Percentiles rank a stretch among this genome's conserved stretches.
Conservation (phyloP, 2,329 filamentous ascomycete species). For the Fusarium xylarioides region DNA sequence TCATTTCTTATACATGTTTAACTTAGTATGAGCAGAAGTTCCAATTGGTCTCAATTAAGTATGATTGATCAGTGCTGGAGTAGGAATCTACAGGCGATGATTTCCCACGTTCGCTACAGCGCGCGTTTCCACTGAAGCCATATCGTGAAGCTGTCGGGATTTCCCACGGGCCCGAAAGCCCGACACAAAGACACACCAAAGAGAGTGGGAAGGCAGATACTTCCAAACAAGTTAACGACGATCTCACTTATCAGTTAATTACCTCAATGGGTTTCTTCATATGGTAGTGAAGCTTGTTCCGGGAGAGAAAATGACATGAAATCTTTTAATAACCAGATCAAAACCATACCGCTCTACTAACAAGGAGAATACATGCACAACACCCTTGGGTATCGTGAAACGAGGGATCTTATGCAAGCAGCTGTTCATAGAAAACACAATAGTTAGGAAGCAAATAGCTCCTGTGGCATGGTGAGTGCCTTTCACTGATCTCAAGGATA, state of each 20-base stretch:
- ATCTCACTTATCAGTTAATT: fast-evolving
- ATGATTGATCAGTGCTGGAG: not conserved
- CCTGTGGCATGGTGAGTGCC: fast-evolving
- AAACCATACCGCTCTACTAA: not conserved
- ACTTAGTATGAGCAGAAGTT: not conserved
- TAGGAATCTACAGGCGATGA: not conserved
- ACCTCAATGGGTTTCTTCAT: not conserved
- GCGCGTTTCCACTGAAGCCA: not conserved
- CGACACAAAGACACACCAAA: not conserved
- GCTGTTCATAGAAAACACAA: not conserved
- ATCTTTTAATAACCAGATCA: fast-evolving
- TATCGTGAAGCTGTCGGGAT: not conserved
- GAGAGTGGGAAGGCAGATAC: not conserved
- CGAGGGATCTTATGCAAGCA: too few relatives aligned
- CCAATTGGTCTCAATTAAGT: not conserved
- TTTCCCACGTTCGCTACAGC: not conserved
- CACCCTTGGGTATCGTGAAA: not conserved
- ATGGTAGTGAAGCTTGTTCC: not conserved
- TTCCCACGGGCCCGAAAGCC: not conserved
- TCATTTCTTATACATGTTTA: not conserved
- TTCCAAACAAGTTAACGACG: not conserved
- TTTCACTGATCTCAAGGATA: not conserved
- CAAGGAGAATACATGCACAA: fast-evolving
- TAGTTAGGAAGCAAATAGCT: not conserved
- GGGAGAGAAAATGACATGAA: not conserved